These are phyloP conservation scores for Hysterium pulicare DNA, from an alignment of 2,329 filamentous ascomycete genomes.

Conservation along the genomic window DNA sequence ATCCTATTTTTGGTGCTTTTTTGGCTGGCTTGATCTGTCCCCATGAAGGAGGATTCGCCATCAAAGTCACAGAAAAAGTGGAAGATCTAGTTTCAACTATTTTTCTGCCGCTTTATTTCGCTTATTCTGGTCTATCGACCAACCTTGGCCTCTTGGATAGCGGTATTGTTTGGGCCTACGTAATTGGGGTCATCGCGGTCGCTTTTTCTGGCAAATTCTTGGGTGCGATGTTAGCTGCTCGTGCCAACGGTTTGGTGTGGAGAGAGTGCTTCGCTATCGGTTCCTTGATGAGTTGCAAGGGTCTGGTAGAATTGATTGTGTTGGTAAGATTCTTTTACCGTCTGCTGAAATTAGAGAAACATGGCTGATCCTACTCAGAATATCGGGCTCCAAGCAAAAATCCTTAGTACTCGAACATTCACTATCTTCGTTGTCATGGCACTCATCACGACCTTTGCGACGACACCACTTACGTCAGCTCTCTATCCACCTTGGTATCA, in stretches of 20 bases:
- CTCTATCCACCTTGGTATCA: slow-evolving; percentile 79
- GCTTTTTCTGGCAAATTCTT: slow-evolving; percentile 84
- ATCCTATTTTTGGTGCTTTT: slow-evolving; percentile 93
- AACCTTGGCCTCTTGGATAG: slow-evolving; percentile 79
- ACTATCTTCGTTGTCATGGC: slow-evolving; percentile 97
- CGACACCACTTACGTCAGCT: slow-evolving; percentile 69
- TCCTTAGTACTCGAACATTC: slow-evolving; percentile 76
- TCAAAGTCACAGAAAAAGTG: slow-evolving; percentile 89
- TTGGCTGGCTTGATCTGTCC: slow-evolving; percentile 86
- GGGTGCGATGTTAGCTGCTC: slow-evolving; percentile 76
- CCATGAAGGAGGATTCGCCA: slow-evolving; percentile 83
- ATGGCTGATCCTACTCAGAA: slow-evolving; percentile 46
- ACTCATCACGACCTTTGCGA: slow-evolving; percentile 77
- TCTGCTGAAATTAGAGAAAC: slow-evolving; percentile 1
- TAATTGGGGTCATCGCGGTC: slow-evolving; percentile 74
- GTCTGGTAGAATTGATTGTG: slow-evolving; percentile 92
- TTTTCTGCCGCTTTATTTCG: slow-evolving; percentile 89
- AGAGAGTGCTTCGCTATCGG: slow-evolving; percentile 86
- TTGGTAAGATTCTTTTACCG: slow-evolving; percentile 54
- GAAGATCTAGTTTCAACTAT: slow-evolving; percentile 84
- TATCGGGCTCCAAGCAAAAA: slow-evolving; percentile 79
- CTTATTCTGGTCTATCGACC: slow-evolving; percentile 83
- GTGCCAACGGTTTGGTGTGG: slow-evolving; percentile 76
- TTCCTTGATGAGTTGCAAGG: slow-evolving; percentile 93
- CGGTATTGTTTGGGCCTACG: slow-evolving; percentile 85